A percentile compares a stretch with the other conserved stretches of the same genome.
These are phyloP conservation scores for Closterium sp. DNA, from an alignment of 139 green algal genomes.

Conservation along the genomic window DNA sequence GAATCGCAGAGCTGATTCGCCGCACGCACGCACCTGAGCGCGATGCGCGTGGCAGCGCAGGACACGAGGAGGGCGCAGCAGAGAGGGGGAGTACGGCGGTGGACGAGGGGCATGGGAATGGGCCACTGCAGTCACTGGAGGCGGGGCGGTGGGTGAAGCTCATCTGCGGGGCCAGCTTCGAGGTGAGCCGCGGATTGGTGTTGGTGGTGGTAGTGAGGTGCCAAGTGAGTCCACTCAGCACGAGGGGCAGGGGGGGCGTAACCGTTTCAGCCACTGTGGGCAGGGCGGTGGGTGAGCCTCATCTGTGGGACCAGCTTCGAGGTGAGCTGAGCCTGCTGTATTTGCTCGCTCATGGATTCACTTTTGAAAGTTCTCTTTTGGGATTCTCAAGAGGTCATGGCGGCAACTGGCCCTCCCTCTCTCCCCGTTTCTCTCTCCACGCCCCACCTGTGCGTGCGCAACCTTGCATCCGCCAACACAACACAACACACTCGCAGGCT, in stretches of 20 bases:
- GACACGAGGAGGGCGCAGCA: neutral
- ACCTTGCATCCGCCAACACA: too few relatives aligned
- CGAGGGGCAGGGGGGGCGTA: too few relatives aligned
- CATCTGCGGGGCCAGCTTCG: conserved; percentile 55
- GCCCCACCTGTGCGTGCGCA: too few relatives aligned
- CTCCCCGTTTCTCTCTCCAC: too few relatives aligned
- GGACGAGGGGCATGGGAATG: neutral
- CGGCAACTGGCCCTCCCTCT: too few relatives aligned
- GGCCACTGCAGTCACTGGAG: neutral
- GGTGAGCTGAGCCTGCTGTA: neutral
- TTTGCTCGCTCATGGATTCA: too few relatives aligned
- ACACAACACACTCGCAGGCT: too few relatives aligned
- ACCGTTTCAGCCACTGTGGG: neutral
- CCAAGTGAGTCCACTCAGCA: too few relatives aligned
- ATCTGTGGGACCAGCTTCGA: conserved; percentile 55
- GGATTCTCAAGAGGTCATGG: too few relatives aligned
- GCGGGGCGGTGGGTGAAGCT: conserved; percentile 44
- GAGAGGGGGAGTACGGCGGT: neutral
- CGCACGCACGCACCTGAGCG: neutral
- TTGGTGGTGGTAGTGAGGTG: neutral
- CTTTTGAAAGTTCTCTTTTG: too few relatives aligned
- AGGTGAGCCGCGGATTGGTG: conserved; percentile 3
- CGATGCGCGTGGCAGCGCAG: neutral
- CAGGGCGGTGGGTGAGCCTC: conserved; percentile 44
- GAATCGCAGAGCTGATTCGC: neutral